Evolutionary conservation across 441 rosid genomes (phyloP).

Genomic region (Eutrema salsugineum): DNA sequence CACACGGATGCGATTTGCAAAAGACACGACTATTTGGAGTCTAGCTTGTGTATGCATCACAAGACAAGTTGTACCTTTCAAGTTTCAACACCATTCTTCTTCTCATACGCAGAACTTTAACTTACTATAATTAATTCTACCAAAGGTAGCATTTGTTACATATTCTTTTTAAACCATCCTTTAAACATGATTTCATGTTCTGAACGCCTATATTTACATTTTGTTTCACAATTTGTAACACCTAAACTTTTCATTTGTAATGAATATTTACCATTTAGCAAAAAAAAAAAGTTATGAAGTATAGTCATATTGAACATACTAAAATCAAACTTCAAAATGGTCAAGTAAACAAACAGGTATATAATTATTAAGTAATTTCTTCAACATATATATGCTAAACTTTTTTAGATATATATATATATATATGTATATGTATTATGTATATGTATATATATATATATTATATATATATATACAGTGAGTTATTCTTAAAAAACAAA

Average conservation of each 20-base stretch:
- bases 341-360: neutral
- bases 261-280: too few relatives aligned
- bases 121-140: neutral
- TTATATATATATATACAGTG: neutral
- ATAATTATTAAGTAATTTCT: neutral
- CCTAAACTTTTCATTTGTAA: too few relatives aligned
- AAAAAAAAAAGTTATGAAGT: neutral
- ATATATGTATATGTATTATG: too few relatives aligned
- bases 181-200: too few relatives aligned
- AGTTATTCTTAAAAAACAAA: neutral
- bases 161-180: too few relatives aligned
- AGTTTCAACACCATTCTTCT: constrained; percentile 9
- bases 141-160: neutral
- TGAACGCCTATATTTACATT: too few relatives aligned
- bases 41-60: constrained; percentile 22
- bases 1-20: constrained; percentile 26
- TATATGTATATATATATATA: too few relatives aligned
- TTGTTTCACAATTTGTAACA: too few relatives aligned
- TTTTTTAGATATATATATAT: neutral
- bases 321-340: neutral
- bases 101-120: neutral
- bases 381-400: neutral
- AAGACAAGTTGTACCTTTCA: constrained; percentile 14
- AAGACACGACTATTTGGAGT: constrained; percentile 30
- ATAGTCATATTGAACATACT: neutral